These are phyloP conservation scores for Erythrophleum fordii DNA, from an alignment of 306 rosid species.

Conservation along the genomic window DNA sequence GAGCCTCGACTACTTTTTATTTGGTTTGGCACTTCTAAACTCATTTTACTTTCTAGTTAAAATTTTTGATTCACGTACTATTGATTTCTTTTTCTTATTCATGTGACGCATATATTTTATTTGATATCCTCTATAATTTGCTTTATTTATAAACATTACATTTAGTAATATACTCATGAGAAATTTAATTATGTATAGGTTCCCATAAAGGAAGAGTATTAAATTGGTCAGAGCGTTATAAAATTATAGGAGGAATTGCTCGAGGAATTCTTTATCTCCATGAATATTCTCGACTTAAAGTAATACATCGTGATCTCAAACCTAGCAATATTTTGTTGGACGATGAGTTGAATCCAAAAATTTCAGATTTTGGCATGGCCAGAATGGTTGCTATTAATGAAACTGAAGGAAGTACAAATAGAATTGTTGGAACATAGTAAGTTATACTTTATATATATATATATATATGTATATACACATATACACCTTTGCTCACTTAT, in stretches of 20 bases:
- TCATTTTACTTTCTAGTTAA: too few relatives aligned
- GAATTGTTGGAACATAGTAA: slow-evolving; percentile 48
- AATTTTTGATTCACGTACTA: too few relatives aligned
- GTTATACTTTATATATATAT: not conserved
- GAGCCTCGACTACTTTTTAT: not conserved
- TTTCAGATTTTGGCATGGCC: slow-evolving; percentile 53
- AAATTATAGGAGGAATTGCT: not conserved
- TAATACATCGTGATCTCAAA: not conserved
- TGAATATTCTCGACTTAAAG: not conserved
- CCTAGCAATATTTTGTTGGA: not conserved
- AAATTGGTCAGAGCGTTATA: not conserved
- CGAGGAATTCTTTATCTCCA: not conserved
- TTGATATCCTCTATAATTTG: too few relatives aligned
- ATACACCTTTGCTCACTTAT: too few relatives aligned
- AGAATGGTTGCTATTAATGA: slow-evolving; percentile 32
- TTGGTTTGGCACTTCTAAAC: not conserved
- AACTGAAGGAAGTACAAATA: not conserved
- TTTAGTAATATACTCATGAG: not conserved
- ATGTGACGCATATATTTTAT: too few relatives aligned
- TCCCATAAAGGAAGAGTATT: not conserved
- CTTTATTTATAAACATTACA: too few relatives aligned
- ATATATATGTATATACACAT: too few relatives aligned
- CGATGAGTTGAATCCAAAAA: slow-evolving; percentile 41
- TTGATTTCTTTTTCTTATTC: too few relatives aligned
- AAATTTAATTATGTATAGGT: slow-evolving; percentile 19